phyloP scores from a whole-genome alignment of 2,329 filamentous ascomycete species.

The Cercospora sesami region DNA sequence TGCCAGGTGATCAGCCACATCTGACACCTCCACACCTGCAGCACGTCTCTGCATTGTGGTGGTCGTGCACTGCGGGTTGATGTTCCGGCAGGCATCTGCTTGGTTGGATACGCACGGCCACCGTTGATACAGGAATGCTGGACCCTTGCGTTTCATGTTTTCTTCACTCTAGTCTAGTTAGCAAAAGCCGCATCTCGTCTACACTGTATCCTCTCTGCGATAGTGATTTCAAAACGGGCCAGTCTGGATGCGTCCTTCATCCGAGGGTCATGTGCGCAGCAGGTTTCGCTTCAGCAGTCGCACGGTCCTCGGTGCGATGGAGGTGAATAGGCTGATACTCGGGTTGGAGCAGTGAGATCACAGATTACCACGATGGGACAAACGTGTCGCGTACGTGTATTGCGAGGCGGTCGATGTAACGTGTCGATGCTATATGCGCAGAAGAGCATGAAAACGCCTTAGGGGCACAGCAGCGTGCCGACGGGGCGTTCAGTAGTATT shows the following conservation, averaged over 20 bases:
- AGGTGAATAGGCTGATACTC: neutral
- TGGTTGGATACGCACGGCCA: neutral
- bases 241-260: neutral
- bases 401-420: neutral
- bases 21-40: neutral
- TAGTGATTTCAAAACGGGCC: neutral
- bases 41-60: neutral
- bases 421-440: neutral
- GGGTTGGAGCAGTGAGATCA: neutral
- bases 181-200: neutral
- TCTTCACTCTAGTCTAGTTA: neutral
- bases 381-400: neutral
- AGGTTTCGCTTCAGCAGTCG: neutral
- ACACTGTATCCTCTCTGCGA: neutral
- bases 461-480: neutral
- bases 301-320: neutral
- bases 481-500: neutral
- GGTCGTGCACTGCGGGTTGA: neutral
- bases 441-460: neutral
- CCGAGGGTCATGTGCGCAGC: neutral
- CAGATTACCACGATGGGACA: neutral
- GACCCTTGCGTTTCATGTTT: neutral
- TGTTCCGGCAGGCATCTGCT: neutral
- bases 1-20: neutral
- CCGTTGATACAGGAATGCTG: neutral